These are phyloP conservation scores for Elongisporangium prolatum DNA, from an alignment of 352 stramenopile genomes.

Conservation along the genomic window DNA sequence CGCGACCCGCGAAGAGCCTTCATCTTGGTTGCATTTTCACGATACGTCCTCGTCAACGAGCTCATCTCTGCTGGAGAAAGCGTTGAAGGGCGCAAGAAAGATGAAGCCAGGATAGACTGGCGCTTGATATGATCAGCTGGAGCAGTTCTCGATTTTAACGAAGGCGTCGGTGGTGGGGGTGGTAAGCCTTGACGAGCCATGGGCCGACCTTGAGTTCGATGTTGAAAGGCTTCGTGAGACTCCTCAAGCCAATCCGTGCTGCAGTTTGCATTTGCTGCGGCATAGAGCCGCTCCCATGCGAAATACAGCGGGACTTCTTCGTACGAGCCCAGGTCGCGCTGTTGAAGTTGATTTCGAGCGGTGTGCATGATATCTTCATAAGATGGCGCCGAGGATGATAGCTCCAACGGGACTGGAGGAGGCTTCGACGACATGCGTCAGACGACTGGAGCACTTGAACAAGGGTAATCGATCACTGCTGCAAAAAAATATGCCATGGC, in stretches of 20 bases:
- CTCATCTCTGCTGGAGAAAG: slow-evolving; percentile 5
- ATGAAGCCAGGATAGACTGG: slow-evolving; percentile 22
- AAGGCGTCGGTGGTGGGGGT: slow-evolving; percentile 19
- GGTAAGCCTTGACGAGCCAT: slow-evolving; percentile 25
- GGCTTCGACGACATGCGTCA: neutral
- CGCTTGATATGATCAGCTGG: slow-evolving; percentile 3
- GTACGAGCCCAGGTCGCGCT: slow-evolving; percentile 37
- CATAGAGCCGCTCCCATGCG: slow-evolving; percentile 46
- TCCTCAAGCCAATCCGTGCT: slow-evolving; percentile 43
- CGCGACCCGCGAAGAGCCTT: neutral
- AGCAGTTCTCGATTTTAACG: slow-evolving; percentile 12
- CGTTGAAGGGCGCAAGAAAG: slow-evolving; percentile 26
- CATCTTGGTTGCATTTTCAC: slow-evolving; percentile 8
- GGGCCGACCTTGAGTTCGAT: slow-evolving; percentile 27
- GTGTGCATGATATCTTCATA: slow-evolving; percentile 37
- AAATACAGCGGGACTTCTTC: slow-evolving; percentile 54
- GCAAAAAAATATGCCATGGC: neutral
- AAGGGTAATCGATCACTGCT: neutral
- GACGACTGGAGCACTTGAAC: neutral
- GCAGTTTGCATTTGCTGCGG: slow-evolving; percentile 34
- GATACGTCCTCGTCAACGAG: slow-evolving; percentile 9
- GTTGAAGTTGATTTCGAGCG: slow-evolving; percentile 23
- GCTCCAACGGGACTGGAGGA: neutral
- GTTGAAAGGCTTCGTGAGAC: slow-evolving; percentile 17
- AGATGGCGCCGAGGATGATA: slow-evolving; percentile 5